A percentile compares a stretch with the other conserved stretches of the same genome.
Conservation (phyloP, 441 rosid species). For the Mallotus repandus region DNA sequence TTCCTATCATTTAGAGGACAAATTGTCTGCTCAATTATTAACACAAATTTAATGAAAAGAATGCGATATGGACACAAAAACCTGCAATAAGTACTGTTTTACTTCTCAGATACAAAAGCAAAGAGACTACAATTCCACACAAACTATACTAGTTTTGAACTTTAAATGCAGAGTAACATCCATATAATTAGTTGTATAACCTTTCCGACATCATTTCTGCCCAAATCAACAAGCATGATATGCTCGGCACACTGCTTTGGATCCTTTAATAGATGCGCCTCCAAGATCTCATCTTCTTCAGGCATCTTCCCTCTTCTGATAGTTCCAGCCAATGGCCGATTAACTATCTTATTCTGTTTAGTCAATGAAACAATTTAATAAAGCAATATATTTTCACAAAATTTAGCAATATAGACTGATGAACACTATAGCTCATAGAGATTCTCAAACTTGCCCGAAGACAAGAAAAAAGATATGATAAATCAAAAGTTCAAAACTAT, state of each 20-base stretch:
- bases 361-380: neutral
- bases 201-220: conserved; percentile 89
- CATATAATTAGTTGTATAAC: conserved; percentile 27
- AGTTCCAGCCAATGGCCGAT: conserved; percentile 92
- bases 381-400: neutral
- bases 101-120: neutral
- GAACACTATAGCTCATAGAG: neutral
- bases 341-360: conserved; percentile 64
- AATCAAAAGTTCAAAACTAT: neutral
- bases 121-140: neutral
- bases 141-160: neutral
- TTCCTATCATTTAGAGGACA: neutral
- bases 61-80: neutral
- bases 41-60: neutral
- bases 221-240: conserved; percentile 85
- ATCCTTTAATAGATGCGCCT: conserved; percentile 55
- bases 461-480: neutral
- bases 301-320: conserved; percentile 66
- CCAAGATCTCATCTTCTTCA: conserved; percentile 61
- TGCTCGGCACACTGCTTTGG: conserved; percentile 92
- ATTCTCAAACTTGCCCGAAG: neutral
- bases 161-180: conserved; percentile 3
- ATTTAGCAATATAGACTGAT: neutral
- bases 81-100: neutral
- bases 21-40: too few relatives aligned